These are phyloP conservation scores for Domatiomyces globalis DNA, from an alignment of 2,329 filamentous ascomycete genomes.

Conservation along the genomic window DNA sequence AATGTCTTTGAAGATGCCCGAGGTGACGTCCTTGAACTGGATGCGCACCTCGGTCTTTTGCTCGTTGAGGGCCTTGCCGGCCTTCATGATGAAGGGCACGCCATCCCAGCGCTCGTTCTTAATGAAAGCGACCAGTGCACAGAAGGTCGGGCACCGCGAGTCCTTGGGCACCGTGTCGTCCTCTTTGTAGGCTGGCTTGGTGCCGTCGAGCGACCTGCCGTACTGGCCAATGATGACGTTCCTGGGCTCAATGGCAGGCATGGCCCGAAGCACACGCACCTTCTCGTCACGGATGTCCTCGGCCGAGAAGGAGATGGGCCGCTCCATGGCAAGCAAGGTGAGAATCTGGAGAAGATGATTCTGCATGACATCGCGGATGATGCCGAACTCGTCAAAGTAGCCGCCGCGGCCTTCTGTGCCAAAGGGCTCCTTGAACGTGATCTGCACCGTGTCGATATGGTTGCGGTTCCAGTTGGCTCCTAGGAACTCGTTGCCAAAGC, in stretches of 20 bases:
- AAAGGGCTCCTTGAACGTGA: conserved; percentile 98
- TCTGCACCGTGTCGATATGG: conserved; percentile 98
- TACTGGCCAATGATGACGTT: conserved; percentile 99
- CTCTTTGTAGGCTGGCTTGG: conserved; percentile 95
- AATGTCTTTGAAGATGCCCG: conserved; percentile 99
- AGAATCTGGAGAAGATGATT: conserved; percentile 96
- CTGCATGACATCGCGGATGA: conserved; percentile 99
- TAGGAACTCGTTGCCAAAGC: conserved; percentile 98
- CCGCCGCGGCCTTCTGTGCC: conserved; percentile 94
- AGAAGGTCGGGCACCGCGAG: conserved; percentile 95
- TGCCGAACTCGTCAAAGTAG: conserved; percentile 99
- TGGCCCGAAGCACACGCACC: conserved; percentile 80
- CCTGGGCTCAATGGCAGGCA: conserved; percentile 92
- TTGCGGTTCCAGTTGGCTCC: conserved; percentile 98
- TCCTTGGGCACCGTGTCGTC: conserved; percentile 97
- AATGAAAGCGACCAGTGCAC: conserved; percentile 91
- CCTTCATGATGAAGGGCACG: conserved; percentile 98
- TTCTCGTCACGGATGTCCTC: conserved; percentile 99
- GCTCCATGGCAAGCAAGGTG: conserved; percentile 93
- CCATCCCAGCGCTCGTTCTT: conserved; percentile 99
- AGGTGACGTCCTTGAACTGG: conserved; percentile 98
- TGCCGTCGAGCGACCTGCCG: conserved; percentile 86
- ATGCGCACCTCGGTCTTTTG: conserved; percentile 99
- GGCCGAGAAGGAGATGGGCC: conserved; percentile 92
- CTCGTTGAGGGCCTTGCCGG: conserved; percentile 95